Evolutionary conservation across 345 rosid species (phyloP), one percentile per base, ranked within the genome.

Genomic region (Populus nigra): DNA sequence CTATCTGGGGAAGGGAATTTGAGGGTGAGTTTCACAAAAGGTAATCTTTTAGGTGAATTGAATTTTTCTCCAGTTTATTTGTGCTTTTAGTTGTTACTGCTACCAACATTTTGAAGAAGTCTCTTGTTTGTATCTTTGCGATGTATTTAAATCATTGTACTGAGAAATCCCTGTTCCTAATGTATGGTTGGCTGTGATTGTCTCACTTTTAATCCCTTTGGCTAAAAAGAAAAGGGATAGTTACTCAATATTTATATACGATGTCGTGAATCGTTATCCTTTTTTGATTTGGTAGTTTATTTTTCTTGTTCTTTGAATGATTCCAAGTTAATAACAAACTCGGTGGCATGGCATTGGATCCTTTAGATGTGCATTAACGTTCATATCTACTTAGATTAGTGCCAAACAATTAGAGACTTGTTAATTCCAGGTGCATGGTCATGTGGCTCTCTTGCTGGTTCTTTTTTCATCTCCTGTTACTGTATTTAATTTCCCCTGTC

Each of bases 11-110:
- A 70, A 91, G 98, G 86, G 99, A 92, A 85, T 96, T 94, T 55
- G 98, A 91, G 86, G 99, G 94, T 50, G 99, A 96, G 87, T 94
- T 96, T 83, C 99, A 96, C 85, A 96, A 94, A 88, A 96, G 99
- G 98, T 96, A 81, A 68, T 57, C 7, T 18, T 62, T 68, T 35
- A 5, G 7, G 43, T 31, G 39, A 65, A 65, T 17, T 65, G 12
- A n/a, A 6, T 65, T 33, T 59, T 18, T 65, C 68, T 29, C n/a
- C 38, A 7, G 18, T 36, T 57, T 57, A n/a, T 57, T n/a, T 57
- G 63, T 57, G 27, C 62, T 8, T 57, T 23, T 15, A 29, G 22
- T 16, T 31, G 39, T 5, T 65, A 6, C 38, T 65, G 27, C 31
- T 22, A 3, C 38, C 27, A 59, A 3, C 69, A 23, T 61, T 74